Conservation (phyloP, 805 yeast species). For the Monosporozyma unispora region DNA sequence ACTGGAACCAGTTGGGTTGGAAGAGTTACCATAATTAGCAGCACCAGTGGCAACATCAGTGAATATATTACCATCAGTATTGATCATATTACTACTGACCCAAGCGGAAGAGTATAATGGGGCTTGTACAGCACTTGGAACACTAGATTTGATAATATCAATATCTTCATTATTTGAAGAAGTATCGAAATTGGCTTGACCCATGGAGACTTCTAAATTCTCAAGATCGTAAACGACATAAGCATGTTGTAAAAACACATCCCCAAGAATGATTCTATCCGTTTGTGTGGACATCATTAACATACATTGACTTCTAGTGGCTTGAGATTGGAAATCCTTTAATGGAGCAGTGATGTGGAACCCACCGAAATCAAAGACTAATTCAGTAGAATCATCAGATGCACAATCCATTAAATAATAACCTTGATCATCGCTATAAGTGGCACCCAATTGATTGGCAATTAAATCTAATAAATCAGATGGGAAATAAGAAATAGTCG, state of each 20-base stretch:
- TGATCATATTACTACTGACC: slow-evolving; percentile 13
- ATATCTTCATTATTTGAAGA: slow-evolving; percentile 30
- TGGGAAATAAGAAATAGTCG: slow-evolving; percentile 39
- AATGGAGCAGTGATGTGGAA: slow-evolving; percentile 43
- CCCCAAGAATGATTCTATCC: slow-evolving; percentile 39
- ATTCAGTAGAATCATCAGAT: slow-evolving; percentile 21
- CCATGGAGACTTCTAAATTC: slow-evolving; percentile 36
- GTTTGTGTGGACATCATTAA: slow-evolving; percentile 31
- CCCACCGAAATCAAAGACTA: slow-evolving; percentile 54
- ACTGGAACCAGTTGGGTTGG: background rate
- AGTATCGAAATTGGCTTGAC: slow-evolving; percentile 34
- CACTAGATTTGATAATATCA: slow-evolving; percentile 34
- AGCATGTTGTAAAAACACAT: slow-evolving; percentile 44
- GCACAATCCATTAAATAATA: slow-evolving; percentile 42
- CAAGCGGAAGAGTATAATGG: slow-evolving; percentile 37
- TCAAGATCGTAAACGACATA: slow-evolving; percentile 53
- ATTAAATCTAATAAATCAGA: slow-evolving; percentile 26
- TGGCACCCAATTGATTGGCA: slow-evolving; percentile 36
- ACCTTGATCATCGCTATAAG: slow-evolving; percentile 34
- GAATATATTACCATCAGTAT: slow-evolving; percentile 22
- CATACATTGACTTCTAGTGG: slow-evolving; percentile 32
- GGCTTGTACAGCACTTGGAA: slow-evolving; percentile 45
- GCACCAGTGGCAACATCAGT: slow-evolving; percentile 4
- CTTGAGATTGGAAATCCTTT: slow-evolving; percentile 23
- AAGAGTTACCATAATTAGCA: slow-evolving; percentile 11